Evolutionary conservation across 768 basidiomycete genomes (phyloP).

Genomic region (Boletus rufocinnamomeus): DNA sequence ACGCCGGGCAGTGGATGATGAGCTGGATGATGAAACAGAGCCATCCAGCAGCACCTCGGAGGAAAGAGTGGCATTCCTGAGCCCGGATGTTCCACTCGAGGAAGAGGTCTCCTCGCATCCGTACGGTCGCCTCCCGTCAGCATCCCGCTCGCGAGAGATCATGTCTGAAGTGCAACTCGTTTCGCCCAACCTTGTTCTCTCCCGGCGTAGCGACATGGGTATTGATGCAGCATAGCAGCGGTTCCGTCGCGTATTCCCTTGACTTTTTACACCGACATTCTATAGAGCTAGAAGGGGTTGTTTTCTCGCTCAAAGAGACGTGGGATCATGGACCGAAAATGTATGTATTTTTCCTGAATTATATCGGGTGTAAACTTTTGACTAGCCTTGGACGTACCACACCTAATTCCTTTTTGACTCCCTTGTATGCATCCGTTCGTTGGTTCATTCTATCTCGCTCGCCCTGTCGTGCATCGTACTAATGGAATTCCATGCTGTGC

Average conservation of each 20-base stretch:
- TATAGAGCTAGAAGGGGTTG: not conserved
- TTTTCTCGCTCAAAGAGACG: not conserved
- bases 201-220: slow-evolving; percentile 19
- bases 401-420: slow-evolving; percentile 6
- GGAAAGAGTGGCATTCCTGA: slow-evolving; percentile 56
- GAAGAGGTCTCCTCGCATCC: slow-evolving; percentile 25
- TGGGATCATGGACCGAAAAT: slow-evolving; percentile 7
- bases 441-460: slow-evolving; percentile 16
- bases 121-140: slow-evolving; percentile 21
- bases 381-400: slow-evolving; percentile 5
- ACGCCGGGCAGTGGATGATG: slow-evolving; percentile 63
- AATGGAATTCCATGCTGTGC: slow-evolving; percentile 16
- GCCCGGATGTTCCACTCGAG: slow-evolving; percentile 29
- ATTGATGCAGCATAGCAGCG: slow-evolving; percentile 11
- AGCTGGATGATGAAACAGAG: slow-evolving; percentile 47
- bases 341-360: slow-evolving; percentile 25
- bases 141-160: slow-evolving; percentile 22
- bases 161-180: slow-evolving; percentile 54
- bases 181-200: slow-evolving; percentile 16
- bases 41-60: slow-evolving; percentile 38
- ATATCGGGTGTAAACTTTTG: slow-evolving; percentile 25
- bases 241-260: not conserved
- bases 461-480: not conserved
- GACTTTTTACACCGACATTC: not conserved
- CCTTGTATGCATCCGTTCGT: slow-evolving; percentile 11